phyloP scores from a whole-genome alignment of 1,139 yeast species.

The Trichomonascaceae sp. region DNA sequence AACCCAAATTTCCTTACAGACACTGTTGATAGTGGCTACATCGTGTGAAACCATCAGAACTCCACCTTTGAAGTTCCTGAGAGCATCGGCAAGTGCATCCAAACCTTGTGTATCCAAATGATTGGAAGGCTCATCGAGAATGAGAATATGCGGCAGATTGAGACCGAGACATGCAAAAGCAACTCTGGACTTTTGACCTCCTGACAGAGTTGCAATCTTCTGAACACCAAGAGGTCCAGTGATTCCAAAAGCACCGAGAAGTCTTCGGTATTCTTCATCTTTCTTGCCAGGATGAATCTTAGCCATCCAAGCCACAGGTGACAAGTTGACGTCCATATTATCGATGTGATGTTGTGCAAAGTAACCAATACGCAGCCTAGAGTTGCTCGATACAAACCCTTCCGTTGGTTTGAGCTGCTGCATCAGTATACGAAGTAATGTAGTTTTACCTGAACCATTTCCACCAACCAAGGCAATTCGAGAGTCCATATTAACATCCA shows the following conservation, averaged over 20 bases:
- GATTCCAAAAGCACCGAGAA: slow-evolving; percentile 93
- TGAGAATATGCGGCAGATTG: slow-evolving; percentile 83
- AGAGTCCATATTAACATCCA: slow-evolving; percentile 89
- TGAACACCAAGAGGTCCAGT: slow-evolving; percentile 92
- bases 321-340: slow-evolving; percentile 82
- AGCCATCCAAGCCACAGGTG: slow-evolving; percentile 95
- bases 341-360: slow-evolving; percentile 99
- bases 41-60: slow-evolving; percentile 97
- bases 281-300: slow-evolving; percentile 84
- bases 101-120: slow-evolving; percentile 98
- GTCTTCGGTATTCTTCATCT: slow-evolving; percentile 96
- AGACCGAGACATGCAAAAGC: slow-evolving; percentile 95
- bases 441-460: slow-evolving; percentile 98
- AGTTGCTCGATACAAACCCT: slow-evolving; percentile 75
- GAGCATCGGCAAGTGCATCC: slow-evolving; percentile 89
- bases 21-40: slow-evolving; percentile 79
- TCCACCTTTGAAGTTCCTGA: slow-evolving; percentile 87
- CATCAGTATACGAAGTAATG: slow-evolving; percentile 78
- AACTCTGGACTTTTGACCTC: slow-evolving; percentile 98
- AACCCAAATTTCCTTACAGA: slow-evolving; percentile 93
- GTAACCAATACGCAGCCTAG: slow-evolving; percentile 87
- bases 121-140: slow-evolving; percentile 97
- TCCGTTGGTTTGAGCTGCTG: slow-evolving; percentile 64
- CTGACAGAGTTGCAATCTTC: slow-evolving; percentile 83
- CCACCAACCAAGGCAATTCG: slow-evolving; percentile 97